Evolutionary conservation across 179 eudicot species (phyloP).

Genomic region (Vitellaria paradoxa): DNA sequence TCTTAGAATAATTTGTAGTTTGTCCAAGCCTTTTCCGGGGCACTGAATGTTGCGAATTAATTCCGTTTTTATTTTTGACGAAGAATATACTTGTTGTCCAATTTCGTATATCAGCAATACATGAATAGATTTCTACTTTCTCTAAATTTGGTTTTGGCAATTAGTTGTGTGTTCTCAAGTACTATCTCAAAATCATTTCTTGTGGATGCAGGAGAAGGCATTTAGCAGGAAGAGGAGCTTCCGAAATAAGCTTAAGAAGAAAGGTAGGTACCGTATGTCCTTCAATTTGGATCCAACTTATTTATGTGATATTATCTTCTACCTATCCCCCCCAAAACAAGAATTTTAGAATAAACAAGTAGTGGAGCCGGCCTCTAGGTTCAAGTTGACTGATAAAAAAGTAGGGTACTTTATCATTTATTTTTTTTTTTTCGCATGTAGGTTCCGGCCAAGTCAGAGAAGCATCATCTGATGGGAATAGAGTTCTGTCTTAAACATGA

Average conservation of each 20-base stretch:
- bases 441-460: constrained; percentile 1
- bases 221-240: constrained; percentile 98
- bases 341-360: not conserved
- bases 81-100: not conserved
- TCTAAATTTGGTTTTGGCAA: not conserved
- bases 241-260: constrained; percentile 84
- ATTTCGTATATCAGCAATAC: not conserved
- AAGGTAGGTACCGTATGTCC: constrained; percentile 32
- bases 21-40: not conserved
- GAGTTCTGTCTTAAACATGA: constrained; percentile 13
- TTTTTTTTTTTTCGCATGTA: not conserved
- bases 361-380: not conserved
- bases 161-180: not conserved
- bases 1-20: not conserved
- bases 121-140: not conserved
- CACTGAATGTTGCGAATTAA: not conserved
- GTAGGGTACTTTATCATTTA: not conserved
- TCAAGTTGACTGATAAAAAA: not conserved
- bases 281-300: not conserved
- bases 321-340: not conserved
- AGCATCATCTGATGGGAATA: constrained; percentile 8
- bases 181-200: not conserved
- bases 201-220: constrained; percentile 78
- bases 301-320: not conserved
- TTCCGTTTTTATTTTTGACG: not conserved